phyloP scores from a whole-genome alignment of 192 early-diverging fungal genomes.

The Ambispora gerdemannii region DNA sequence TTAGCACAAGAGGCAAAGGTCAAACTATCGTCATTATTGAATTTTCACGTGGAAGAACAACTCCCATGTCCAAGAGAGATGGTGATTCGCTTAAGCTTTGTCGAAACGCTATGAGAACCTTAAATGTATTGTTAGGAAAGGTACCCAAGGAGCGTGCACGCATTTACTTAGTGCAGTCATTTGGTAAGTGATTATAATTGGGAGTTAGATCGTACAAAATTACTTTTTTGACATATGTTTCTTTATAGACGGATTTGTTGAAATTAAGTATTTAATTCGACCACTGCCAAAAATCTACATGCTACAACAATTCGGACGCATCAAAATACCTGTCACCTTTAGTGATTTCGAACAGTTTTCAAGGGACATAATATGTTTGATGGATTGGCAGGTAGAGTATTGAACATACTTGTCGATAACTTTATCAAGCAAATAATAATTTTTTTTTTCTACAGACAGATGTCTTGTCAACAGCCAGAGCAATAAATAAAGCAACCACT shows the following conservation, averaged over 20 bases:
- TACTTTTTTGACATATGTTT: too few species aligned
- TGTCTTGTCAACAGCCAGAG: constrained; percentile 1
- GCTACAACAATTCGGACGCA: neutral
- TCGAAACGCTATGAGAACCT: constrained; percentile 4
- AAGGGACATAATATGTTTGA: neutral
- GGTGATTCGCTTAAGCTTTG: neutral
- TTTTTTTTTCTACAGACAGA: constrained; percentile 9
- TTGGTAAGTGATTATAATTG: constrained; percentile 12
- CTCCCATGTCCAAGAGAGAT: neutral
- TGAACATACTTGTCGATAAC: neutral
- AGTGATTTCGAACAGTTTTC: neutral
- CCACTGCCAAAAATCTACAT: neutral
- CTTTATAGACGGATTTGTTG: neutral
- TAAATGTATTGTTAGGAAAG: constrained; percentile 2
- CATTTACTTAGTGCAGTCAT: constrained; percentile 5
- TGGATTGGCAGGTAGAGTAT: constrained; percentile 9
- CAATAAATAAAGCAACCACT: constrained; percentile 5
- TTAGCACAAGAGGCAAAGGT: neutral
- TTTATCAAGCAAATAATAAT: neutral
- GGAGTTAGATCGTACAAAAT: neutral
- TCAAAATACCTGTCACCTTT: constrained; percentile 4
- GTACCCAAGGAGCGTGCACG: neutral
- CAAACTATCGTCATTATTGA: neutral
- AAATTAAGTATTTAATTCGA: neutral
- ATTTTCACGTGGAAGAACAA: neutral